Evolutionary conservation across 2,329 filamentous ascomycete species (phyloP).

Genomic region (Coniella lustricola): DNA sequence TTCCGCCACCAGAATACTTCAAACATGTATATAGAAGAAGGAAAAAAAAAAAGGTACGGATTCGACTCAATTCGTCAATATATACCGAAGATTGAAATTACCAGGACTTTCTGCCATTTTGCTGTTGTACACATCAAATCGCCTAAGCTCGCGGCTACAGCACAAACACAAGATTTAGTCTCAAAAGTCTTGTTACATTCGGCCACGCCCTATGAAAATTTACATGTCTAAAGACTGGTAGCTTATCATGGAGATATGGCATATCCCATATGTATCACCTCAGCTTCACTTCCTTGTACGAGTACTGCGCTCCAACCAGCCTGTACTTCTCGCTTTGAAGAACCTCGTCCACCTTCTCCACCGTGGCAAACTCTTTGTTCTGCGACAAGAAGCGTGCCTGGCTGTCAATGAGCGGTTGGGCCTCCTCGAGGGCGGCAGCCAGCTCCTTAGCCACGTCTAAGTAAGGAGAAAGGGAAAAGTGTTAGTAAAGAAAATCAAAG

Average conservation of each 20-base stretch:
- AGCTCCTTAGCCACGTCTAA: constrained; percentile 45
- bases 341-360: constrained; percentile 51
- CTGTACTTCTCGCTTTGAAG: constrained; percentile 45
- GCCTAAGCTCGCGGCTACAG: too few species aligned
- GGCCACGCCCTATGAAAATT: constrained; percentile 1
- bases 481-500: constrained; percentile 14
- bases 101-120: too few species aligned
- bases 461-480: neutral
- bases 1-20: too few species aligned
- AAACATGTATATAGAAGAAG: too few species aligned
- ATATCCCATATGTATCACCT: neutral
- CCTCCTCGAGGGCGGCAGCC: constrained; percentile 39
- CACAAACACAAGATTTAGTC: too few species aligned
- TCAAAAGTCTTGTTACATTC: neutral
- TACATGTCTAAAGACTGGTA: neutral
- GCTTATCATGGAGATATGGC: neutral
- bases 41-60: too few species aligned
- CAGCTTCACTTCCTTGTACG: constrained; percentile 12
- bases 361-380: constrained; percentile 37
- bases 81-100: too few species aligned
- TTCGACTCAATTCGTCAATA: too few species aligned
- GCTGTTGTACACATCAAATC: too few species aligned
- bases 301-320: constrained; percentile 24
- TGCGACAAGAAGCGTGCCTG: constrained; percentile 12
- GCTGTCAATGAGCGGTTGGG: constrained; percentile 21